Percentiles rank a stretch among this genome's conserved stretches.
Conservation (phyloP, 2,329 filamentous ascomycete genomes). For the Microcyclosporella mali region DNA sequence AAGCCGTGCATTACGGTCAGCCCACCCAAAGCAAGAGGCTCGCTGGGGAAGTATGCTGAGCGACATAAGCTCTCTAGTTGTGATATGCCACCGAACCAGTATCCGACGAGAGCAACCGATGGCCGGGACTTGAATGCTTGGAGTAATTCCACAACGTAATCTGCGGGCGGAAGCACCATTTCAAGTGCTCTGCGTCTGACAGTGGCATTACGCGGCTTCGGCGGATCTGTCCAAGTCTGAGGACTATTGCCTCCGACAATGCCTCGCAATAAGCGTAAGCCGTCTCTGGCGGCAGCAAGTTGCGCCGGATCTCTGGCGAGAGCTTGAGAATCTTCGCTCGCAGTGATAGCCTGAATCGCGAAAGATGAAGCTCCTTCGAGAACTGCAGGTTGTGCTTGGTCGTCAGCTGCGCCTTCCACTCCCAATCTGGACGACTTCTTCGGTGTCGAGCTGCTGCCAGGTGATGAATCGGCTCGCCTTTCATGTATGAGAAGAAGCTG, state of each 20-base stretch:
- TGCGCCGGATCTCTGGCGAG: slow-evolving; percentile 10
- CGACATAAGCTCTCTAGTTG: slow-evolving; percentile 7
- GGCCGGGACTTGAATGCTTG: slow-evolving; percentile 6
- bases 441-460: not conserved
- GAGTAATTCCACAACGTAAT: slow-evolving; percentile 7
- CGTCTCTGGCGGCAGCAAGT: slow-evolving; percentile 8
- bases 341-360: slow-evolving; percentile 6
- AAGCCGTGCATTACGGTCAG: slow-evolving; percentile 9
- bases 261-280: slow-evolving; percentile 5
- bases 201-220: not conserved
- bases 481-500: slow-evolving; percentile 5
- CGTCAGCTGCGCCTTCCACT: not conserved
- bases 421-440: slow-evolving; percentile 2
- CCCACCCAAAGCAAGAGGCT: slow-evolving; percentile 6
- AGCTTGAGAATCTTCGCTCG: slow-evolving; percentile 9
- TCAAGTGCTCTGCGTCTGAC: not conserved
- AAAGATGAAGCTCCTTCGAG: slow-evolving; percentile 10
- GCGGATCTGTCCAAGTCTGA: not conserved
- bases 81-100: slow-evolving; percentile 5
- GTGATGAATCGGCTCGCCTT: not conserved
- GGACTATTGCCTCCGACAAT: slow-evolving; percentile 3
- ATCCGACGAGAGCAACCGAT: slow-evolving; percentile 5
- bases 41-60: slow-evolving; percentile 9
- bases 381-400: slow-evolving; percentile 1
- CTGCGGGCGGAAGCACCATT: slow-evolving; percentile 7